Base-by-base conservation (phyloP, 106 monocot genomes). In the Narthecium ossifragum region DNA sequence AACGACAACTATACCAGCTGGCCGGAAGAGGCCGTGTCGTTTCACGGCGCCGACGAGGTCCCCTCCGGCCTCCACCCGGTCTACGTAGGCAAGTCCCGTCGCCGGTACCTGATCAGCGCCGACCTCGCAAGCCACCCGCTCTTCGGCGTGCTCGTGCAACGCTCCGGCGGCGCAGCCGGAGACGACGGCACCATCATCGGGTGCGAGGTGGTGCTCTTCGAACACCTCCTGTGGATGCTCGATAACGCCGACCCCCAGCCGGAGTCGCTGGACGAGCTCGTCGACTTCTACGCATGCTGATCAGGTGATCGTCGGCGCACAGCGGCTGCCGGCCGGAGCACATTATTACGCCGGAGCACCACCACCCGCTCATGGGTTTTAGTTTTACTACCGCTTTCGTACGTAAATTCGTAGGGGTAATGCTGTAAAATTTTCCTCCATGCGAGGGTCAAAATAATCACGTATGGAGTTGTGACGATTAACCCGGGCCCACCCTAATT, bases 191-290 rank as follows among this genome's bases (percentile, higher is more conserved):
- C 34, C 26, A 55, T 60, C 17, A 67, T 84, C 8, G 83, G 68
- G 0, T 84, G 83, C 55, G 83, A 84, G 71, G 83, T 84, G 46
- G 83, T 79, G 40, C 71, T 79, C 20, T 84, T 84, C 60, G 83
- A 84, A 56, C 83, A 84, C 74, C 66, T 84, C 20, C 75, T 84
- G 21, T 84, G 83, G 83, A 84, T 84, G 83, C 68, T 84, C 43
- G 75, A 84, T 59, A 79, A 79, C 60, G 83, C 74, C 29, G 83
- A 84, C 23, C 75, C 74, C 14, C 71, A 70, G 50, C 58, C 58
- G 1, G 58, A 58, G 36, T 38, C 58, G 1, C 58, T 58, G 9
- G 83, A 78, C 56, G 83, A 84, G 71, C 71, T 84, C 59, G 75
- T 75, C 45, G 83, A 84, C 24, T 84, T 71, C 70, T 83, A 83